Conservation (phyloP, 768 basidiomycete genomes). For the Boletus pseudo-olivaceus region DNA sequence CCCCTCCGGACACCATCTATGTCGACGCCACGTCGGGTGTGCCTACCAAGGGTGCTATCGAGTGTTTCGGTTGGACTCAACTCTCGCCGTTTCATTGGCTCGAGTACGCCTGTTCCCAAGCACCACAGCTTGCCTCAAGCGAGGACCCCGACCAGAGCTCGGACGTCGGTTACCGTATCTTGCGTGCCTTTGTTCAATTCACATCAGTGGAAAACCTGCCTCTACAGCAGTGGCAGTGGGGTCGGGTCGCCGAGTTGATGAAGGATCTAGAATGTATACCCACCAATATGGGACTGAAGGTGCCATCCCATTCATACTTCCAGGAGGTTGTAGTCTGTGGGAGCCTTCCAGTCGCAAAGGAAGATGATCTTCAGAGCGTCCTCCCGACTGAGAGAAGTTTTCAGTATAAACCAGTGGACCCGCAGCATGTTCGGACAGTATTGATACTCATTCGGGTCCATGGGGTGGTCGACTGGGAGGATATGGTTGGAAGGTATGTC, state of each 20-base stretch:
- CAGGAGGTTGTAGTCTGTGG: slow-evolving; percentile 77
- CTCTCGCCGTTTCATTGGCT: slow-evolving; percentile 73
- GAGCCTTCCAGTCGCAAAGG: slow-evolving; percentile 15
- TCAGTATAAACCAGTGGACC: neutral
- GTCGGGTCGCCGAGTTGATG: slow-evolving; percentile 47
- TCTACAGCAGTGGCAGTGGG: slow-evolving; percentile 54
- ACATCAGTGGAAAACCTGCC: slow-evolving; percentile 66
- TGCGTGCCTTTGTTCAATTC: slow-evolving; percentile 60
- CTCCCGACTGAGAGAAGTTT: neutral
- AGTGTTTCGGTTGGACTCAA: slow-evolving; percentile 75
- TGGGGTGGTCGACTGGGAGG: slow-evolving; percentile 38
- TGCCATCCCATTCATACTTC: slow-evolving; percentile 75
- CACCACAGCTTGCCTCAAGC: neutral
- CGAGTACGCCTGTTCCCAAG: slow-evolving; percentile 48
- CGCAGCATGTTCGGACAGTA: slow-evolving; percentile 3
- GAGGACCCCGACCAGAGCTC: slow-evolving; percentile 15
- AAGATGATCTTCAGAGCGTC: neutral
- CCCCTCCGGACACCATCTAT: slow-evolving; percentile 73
- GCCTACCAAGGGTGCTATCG: slow-evolving; percentile 31
- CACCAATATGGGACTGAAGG: slow-evolving; percentile 67
- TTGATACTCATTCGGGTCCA: neutral
- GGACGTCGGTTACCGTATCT: slow-evolving; percentile 55
- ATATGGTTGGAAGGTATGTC: slow-evolving; percentile 12
- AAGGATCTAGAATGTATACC: slow-evolving; percentile 60
- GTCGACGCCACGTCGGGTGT: slow-evolving; percentile 57